phyloP scores from a whole-genome alignment of 2,329 filamentous ascomycete genomes.

The Phialemonium atrogriseum region DNA sequence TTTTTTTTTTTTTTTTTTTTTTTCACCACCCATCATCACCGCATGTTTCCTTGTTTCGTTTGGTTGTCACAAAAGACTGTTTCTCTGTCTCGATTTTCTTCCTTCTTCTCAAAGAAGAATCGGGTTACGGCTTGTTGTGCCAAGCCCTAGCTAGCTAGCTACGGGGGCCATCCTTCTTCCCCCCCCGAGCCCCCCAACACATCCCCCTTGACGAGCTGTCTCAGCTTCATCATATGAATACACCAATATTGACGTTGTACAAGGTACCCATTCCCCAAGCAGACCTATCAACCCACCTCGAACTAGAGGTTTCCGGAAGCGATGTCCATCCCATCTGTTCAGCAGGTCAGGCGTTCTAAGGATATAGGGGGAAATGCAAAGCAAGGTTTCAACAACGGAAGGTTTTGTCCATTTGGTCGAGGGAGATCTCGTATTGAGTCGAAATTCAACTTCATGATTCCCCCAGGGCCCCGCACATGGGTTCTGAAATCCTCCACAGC shows the following conservation, averaged over 20 bases:
- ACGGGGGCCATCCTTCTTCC: no score
- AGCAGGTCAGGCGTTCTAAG: conserved; percentile 8
- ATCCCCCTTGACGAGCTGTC: not conserved
- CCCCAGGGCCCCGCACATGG: no score
- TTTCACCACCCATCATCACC: no score
- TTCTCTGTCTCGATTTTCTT: not conserved
- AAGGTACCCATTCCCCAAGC: conserved; percentile 77
- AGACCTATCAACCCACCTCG: conserved; percentile 46
- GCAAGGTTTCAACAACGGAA: conserved; percentile 13
- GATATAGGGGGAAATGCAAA: conserved; percentile 7
- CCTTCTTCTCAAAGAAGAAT: no score
- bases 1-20: conserved; percentile 5
- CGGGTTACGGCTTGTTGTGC: no score
- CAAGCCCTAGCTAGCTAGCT: no score
- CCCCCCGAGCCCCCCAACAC: no score
- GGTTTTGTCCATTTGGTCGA: conserved; percentile 4
- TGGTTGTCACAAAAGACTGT: not conserved
- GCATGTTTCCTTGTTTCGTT: not conserved
- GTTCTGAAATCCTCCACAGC: no score
- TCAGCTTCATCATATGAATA: not conserved
- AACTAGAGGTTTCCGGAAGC: conserved; percentile 7
- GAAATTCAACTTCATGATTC: conserved; percentile 26
- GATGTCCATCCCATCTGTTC: conserved; percentile 1
- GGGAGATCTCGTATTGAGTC: conserved; percentile 9
- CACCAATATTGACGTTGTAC: conserved; percentile 6